Percentiles rank a stretch among this genome's conserved stretches.
These are phyloP conservation scores for Yamadazyma pseudoaaseri DNA, from an alignment of 1,139 yeast species.

Conservation along the genomic window DNA sequence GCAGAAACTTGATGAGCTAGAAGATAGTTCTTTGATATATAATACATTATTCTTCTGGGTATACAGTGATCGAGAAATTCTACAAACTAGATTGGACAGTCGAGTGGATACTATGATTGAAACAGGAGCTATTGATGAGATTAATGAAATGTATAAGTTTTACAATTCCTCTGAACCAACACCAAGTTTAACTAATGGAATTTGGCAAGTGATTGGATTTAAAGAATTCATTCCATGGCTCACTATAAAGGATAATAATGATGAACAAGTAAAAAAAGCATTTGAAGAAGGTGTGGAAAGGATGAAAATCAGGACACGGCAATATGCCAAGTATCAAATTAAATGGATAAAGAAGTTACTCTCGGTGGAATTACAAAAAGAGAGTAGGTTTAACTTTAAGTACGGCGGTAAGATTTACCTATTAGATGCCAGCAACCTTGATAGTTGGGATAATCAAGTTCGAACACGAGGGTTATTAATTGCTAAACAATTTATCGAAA, in stretches of 20 bases:
- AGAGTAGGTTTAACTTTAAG: conserved; percentile 43
- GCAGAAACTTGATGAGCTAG: conserved; percentile 50
- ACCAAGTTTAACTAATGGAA: conserved; percentile 67
- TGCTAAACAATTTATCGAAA: conserved; percentile 33
- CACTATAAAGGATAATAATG: conserved; percentile 11
- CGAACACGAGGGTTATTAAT: conserved; percentile 53
- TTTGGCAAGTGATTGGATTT: conserved; percentile 96
- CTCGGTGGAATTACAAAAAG: conserved; percentile 58
- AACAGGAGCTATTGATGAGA: conserved; percentile 68
- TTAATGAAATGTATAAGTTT: conserved; percentile 52
- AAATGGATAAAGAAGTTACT: conserved; percentile 85
- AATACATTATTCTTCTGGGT: conserved; percentile 82
- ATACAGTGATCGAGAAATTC: conserved; percentile 60
- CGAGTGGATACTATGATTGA: conserved; percentile 84
- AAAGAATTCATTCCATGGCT: conserved; percentile 90
- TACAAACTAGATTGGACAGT: conserved; percentile 64
- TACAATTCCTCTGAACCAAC: conserved; percentile 29
- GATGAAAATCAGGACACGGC: conserved; percentile 84
- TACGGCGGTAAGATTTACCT: conserved; percentile 67
- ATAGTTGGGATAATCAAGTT: conserved; percentile 59
- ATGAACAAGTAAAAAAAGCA: conserved; percentile 1
- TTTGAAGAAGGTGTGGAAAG: conserved; percentile 55
- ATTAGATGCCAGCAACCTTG: conserved; percentile 74
- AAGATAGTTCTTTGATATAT: conserved; percentile 53
- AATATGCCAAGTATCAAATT: conserved; percentile 86